phyloP scores from a whole-genome alignment of 1,284 basidiomycete species.

The Naganishia liquefaciens region DNA sequence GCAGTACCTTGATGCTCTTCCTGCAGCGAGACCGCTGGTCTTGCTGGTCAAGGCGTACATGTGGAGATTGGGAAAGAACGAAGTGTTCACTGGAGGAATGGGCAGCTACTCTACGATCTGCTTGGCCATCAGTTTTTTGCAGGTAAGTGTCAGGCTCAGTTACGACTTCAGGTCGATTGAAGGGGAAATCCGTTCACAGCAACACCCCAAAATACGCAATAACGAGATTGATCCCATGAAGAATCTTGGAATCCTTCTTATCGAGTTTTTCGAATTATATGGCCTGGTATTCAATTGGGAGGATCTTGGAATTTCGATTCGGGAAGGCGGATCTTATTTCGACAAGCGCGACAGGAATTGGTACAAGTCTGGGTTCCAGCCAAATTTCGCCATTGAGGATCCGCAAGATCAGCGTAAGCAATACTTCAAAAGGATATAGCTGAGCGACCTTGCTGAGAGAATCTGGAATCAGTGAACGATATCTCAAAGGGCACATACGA shows the following conservation, averaged over 20 bases:
- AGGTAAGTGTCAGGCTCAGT: conserved; percentile 57
- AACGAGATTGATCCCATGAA: conserved; percentile 81
- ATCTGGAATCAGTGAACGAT: conserved; percentile 71
- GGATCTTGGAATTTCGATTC: conserved; percentile 84
- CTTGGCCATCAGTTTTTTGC: conserved; percentile 87
- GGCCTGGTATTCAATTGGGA: conserved; percentile 89
- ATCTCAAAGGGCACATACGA: conserved; percentile 85
- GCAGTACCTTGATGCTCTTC: conserved; percentile 71
- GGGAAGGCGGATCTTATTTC: conserved; percentile 81
- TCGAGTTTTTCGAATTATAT: conserved; percentile 97
- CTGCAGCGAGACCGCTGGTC: conserved; percentile 75
- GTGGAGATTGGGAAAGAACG: conserved; percentile 88
- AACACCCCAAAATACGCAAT: conserved; percentile 84
- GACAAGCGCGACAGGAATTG: conserved; percentile 77
- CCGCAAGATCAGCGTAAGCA: conserved; percentile 83
- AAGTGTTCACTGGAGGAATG: conserved; percentile 92
- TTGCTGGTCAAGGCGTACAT: conserved; percentile 89
- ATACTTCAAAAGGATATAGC: neutral
- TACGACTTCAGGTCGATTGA: neutral
- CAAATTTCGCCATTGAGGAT: conserved; percentile 85
- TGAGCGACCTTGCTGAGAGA: conserved; percentile 16
- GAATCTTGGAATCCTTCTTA: conserved; percentile 86
- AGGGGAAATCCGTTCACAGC: neutral
- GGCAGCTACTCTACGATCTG: conserved; percentile 95
- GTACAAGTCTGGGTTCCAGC: conserved; percentile 63